These are phyloP conservation scores for Alloteropsis semialata DNA, from an alignment of 176 grass and related monocot genomes.

Conservation along the genomic window DNA sequence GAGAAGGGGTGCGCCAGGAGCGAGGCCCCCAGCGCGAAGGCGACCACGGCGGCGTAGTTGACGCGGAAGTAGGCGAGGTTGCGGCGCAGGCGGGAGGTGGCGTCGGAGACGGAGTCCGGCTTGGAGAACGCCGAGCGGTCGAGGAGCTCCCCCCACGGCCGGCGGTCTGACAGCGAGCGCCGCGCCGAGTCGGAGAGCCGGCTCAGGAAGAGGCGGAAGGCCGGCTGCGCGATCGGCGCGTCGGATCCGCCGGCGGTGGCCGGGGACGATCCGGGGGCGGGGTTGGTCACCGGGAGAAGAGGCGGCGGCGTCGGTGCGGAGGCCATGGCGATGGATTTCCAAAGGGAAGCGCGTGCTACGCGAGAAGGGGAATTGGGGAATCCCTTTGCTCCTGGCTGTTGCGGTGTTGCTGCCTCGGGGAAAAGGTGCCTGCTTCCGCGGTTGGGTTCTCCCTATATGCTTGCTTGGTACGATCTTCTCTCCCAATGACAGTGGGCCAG, in stretches of 20 bases:
- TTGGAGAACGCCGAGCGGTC: constrained; percentile 89
- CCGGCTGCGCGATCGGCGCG: constrained; percentile 52
- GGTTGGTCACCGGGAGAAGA: constrained; percentile 67
- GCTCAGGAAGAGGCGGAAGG: constrained; percentile 79
- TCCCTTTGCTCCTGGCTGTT: not conserved
- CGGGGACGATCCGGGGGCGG: constrained; percentile 25
- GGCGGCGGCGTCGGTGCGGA: constrained; percentile 54
- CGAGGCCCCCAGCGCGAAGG: constrained; percentile 63
- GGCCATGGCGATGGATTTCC: constrained; percentile 40
- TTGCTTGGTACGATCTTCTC: not conserved
- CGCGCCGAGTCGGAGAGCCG: constrained; percentile 76
- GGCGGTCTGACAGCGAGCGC: constrained; percentile 73
- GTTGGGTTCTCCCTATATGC: not conserved
- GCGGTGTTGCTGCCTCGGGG: not conserved
- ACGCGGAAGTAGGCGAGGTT: constrained; percentile 98
- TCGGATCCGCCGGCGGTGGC: not conserved
- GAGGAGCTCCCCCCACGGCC: constrained; percentile 83
- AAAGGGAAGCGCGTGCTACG: not conserved
- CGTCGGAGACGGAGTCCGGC: constrained; percentile 84
- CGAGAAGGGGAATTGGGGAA: not conserved
- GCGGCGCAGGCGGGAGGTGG: constrained; percentile 88
- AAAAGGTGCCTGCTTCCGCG: not conserved
- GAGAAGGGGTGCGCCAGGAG: constrained; percentile 87
- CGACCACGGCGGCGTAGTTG: constrained; percentile 88
- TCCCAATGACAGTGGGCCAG: not conserved